phyloP scores from a whole-genome alignment of 2,329 filamentous ascomycete genomes.

The Madurella mycetomatis region DNA sequence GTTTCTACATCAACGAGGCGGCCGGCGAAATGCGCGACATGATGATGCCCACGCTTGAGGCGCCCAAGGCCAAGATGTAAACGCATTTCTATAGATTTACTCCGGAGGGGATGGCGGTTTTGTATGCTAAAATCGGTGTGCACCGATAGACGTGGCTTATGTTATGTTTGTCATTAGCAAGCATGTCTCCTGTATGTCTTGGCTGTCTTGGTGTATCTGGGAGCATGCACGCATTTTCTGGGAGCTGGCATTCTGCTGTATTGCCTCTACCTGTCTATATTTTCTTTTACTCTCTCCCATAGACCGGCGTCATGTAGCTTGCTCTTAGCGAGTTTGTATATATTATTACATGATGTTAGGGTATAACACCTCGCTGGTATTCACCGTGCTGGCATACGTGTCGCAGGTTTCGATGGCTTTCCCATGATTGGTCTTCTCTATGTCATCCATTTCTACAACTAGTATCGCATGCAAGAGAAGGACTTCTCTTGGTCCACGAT shows the following conservation, averaged over 20 bases:
- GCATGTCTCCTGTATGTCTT: not conserved
- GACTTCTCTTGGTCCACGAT: too few relatives aligned
- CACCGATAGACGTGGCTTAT: not conserved
- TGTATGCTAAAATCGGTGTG: not conserved
- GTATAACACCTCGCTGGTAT: too few relatives aligned
- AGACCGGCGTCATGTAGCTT: not conserved
- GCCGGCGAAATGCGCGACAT: constrained; percentile 85
- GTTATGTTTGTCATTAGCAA: not conserved
- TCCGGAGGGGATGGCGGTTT: not conserved
- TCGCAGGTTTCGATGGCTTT: too few relatives aligned
- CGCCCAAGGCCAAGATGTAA: constrained; percentile 84
- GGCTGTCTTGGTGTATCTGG: not conserved
- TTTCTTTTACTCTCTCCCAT: too few relatives aligned
- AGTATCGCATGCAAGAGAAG: too few relatives aligned
- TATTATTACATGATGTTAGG: too few relatives aligned
- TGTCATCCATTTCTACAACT: too few relatives aligned
- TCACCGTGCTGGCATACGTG: too few relatives aligned
- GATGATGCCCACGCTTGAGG: constrained; percentile 72
- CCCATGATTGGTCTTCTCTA: too few relatives aligned
- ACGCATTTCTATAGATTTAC: not conserved
- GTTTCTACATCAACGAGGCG: constrained; percentile 91
- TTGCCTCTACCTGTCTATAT: not conserved
- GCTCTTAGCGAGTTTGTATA: not conserved
- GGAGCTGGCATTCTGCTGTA: not conserved
- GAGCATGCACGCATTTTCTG: not conserved